Percentiles rank a stretch among this genome's conserved stretches.
Evolutionary conservation across 2,329 filamentous ascomycete species (phyloP).

Genomic region (Xylaria sp.): DNA sequence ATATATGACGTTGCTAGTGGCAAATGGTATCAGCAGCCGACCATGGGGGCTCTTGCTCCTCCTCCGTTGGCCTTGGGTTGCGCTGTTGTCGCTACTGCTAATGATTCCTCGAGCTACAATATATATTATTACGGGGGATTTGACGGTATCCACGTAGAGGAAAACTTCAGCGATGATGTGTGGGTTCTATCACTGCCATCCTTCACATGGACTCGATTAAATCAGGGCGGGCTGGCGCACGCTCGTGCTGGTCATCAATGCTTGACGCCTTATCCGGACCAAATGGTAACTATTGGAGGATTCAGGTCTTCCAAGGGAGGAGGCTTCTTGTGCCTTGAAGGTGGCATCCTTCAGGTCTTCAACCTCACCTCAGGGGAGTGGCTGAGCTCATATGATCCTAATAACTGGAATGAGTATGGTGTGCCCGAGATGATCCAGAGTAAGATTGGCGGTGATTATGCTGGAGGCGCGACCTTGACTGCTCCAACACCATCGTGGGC

Average conservation of each 20-base stretch:
- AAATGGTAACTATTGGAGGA: conserved; percentile 83
- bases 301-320: conserved; percentile 54
- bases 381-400: conserved; percentile 75
- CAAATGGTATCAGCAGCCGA: conserved; percentile 76
- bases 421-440: conserved; percentile 72
- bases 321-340: conserved; percentile 56
- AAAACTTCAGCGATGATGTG: conserved; percentile 70
- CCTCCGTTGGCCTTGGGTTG: conserved; percentile 72
- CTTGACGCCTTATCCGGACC: conserved; percentile 78
- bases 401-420: conserved; percentile 70
- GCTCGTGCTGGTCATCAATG: conserved; percentile 79
- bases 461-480: conserved; percentile 76
- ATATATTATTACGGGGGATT: conserved; percentile 89
- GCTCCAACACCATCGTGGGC: conserved; percentile 70
- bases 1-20: conserved; percentile 78
- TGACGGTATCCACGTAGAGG: conserved; percentile 57
- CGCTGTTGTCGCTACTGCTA: conserved; percentile 76
- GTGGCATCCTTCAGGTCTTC: conserved; percentile 71
- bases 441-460: conserved; percentile 73
- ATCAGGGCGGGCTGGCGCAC: conserved; percentile 56
- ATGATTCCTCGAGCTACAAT: conserved; percentile 79
- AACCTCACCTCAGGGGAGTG: conserved; percentile 77
- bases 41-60: conserved; percentile 66
- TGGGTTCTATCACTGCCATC: conserved; percentile 84
- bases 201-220: conserved; percentile 77